Evolutionary conservation across 495 filamentous ascomycete species (phyloP).

Genomic region (Neurospora tetrasperma): DNA sequence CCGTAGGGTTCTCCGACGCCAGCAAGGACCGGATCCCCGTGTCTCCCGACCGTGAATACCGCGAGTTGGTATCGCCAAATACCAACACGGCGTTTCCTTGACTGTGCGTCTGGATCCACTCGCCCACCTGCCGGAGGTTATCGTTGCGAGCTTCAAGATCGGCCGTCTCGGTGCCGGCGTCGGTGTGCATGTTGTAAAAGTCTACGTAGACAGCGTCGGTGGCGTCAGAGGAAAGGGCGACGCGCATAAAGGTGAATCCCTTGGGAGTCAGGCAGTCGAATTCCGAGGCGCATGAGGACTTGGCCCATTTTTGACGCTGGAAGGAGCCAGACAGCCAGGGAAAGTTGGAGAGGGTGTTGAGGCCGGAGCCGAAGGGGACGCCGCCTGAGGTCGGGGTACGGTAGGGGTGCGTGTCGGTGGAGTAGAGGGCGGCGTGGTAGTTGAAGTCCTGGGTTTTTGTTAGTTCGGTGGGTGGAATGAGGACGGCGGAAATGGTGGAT

Average conservation of each 20-base stretch:
- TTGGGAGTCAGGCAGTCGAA: conserved; percentile 55
- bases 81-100: conserved; percentile 48
- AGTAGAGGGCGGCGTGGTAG: conserved; percentile 51
- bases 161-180: conserved; percentile 42
- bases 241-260: conserved; percentile 52
- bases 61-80: conserved; percentile 50
- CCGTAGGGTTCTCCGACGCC: conserved; percentile 17
- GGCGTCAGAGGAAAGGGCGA: conserved; percentile 4
- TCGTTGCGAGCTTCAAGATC: conserved; percentile 41
- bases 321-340: conserved; percentile 38
- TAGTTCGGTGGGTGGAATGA: background rate
- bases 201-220: conserved; percentile 37
- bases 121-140: conserved; percentile 46
- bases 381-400: conserved; percentile 51
- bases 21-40: conserved; percentile 29
- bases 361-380: conserved; percentile 47
- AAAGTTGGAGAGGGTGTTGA: conserved; percentile 50
- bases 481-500: background rate
- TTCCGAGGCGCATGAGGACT: conserved; percentile 42
- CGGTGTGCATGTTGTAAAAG: conserved; percentile 52
- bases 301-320: conserved; percentile 45
- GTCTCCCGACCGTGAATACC: conserved; percentile 44
- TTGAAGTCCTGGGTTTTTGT: conserved; percentile 42
- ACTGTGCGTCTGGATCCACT: conserved; percentile 42
- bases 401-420: conserved; percentile 43